Evolutionary conservation across 805 yeast species (phyloP).

Genomic region (Jamesozyma spencerorum): DNA sequence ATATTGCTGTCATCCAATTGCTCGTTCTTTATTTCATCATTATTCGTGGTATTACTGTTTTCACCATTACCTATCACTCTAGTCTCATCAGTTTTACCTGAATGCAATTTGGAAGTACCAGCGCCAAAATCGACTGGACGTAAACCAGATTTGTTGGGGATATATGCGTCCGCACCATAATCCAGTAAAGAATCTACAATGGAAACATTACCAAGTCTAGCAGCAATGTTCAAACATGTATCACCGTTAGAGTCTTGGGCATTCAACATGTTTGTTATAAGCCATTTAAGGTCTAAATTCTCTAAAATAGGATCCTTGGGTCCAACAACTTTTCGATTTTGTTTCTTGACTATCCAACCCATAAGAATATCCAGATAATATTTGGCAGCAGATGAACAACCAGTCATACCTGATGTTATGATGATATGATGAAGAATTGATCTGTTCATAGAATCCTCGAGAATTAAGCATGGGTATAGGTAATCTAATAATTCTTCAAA

Average conservation of each 20-base stretch:
- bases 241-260: conserved; percentile 91
- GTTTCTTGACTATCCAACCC: conserved; percentile 61
- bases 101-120: conserved; percentile 19
- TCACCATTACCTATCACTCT: neutral
- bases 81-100: neutral
- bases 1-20: neutral
- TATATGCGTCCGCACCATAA: conserved; percentile 75
- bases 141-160: conserved; percentile 78
- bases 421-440: conserved; percentile 84
- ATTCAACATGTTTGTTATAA: conserved; percentile 66
- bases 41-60: neutral
- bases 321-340: conserved; percentile 13
- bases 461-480: conserved; percentile 63
- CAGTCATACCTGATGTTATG: conserved; percentile 66
- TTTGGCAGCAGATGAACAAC: conserved; percentile 61
- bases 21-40: neutral
- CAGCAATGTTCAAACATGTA: conserved; percentile 87
- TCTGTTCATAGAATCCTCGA: conserved; percentile 61
- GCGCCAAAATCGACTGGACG: conserved; percentile 80
- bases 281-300: conserved; percentile 41
- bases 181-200: conserved; percentile 74
- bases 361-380: conserved; percentile 63
- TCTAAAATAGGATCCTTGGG: conserved; percentile 30
- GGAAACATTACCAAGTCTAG: conserved; percentile 74
- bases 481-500: conserved; percentile 63